Evolutionary conservation across 306 rosid genomes (phyloP).

Genomic region (Dalbergia cochinchinensis): DNA sequence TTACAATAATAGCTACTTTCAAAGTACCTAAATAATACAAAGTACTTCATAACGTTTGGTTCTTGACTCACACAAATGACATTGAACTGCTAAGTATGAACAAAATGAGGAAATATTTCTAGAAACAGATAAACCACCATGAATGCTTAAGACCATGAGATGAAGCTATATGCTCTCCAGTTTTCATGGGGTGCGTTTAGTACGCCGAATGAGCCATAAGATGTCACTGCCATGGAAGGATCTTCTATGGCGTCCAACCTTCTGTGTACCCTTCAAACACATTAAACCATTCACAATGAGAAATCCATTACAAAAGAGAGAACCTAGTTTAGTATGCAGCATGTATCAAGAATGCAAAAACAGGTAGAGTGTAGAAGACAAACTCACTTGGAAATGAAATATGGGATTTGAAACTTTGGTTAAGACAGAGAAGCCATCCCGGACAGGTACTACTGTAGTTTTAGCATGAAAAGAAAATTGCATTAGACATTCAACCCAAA

Average conservation of each 20-base stretch:
- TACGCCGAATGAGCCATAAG: slow-evolving; percentile 63
- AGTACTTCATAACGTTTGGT: neutral
- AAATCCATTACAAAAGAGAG: neutral
- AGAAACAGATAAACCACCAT: neutral
- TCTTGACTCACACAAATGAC: slow-evolving; percentile 21
- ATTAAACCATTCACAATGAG: slow-evolving; percentile 33
- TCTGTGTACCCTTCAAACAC: slow-evolving; percentile 61
- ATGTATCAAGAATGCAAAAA: slow-evolving; percentile 18
- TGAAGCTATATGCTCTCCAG: neutral
- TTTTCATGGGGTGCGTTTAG: slow-evolving; percentile 55
- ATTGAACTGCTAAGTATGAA: neutral
- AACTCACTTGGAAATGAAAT: slow-evolving; percentile 80
- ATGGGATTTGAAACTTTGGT: slow-evolving; percentile 68
- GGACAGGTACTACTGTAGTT: slow-evolving; percentile 59
- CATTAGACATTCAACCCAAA: slow-evolving; percentile 20
- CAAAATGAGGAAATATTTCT: neutral
- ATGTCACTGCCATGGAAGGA: slow-evolving; percentile 68
- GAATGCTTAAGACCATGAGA: neutral
- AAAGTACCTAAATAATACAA: slow-evolving; percentile 19
- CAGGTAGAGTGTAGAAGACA: slow-evolving; percentile 1
- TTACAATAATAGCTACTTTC: slow-evolving; percentile 11
- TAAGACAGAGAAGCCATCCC: slow-evolving; percentile 61
- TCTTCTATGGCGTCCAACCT: slow-evolving; percentile 61
- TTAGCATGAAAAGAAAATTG: slow-evolving; percentile 31
- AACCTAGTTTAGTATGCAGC: slow-evolving; percentile 35